Conservation (phyloP, 2,329 filamentous ascomycete species). For the Clonostachys rosea region DNA sequence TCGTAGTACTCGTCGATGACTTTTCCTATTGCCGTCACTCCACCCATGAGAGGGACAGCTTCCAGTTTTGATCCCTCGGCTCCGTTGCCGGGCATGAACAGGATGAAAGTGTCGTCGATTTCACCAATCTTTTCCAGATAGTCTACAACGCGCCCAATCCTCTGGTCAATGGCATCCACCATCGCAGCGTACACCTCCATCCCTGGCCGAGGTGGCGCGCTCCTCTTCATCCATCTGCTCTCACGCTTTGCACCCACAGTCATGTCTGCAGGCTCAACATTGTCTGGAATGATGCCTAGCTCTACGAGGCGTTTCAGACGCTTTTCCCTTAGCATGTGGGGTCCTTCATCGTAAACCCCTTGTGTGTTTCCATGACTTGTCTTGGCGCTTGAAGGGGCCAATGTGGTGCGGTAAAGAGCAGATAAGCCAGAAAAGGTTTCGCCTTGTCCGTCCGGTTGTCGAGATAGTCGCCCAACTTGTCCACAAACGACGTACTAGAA, state of each 20-base stretch:
- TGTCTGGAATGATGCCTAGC: constrained; percentile 39
- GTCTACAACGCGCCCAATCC: constrained; percentile 53
- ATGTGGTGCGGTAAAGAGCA: constrained; percentile 56
- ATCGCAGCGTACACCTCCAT: constrained; percentile 51
- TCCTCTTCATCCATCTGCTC: background rate
- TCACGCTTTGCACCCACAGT: constrained; percentile 7
- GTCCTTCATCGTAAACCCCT: constrained; percentile 56
- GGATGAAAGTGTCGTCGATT: constrained; percentile 58
- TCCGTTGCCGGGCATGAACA: constrained; percentile 61
- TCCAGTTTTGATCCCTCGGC: constrained; percentile 56
- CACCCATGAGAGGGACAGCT: constrained; percentile 18
- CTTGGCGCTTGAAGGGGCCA: constrained; percentile 58
- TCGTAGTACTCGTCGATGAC: constrained; percentile 53
- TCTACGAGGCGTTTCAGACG: constrained; percentile 49
- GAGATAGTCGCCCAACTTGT: constrained; percentile 35
- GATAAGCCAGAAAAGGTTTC: constrained; percentile 15
- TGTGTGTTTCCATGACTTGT: constrained; percentile 50
- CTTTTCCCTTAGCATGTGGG: no score
- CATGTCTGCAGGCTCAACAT: background rate
- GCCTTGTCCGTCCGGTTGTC: constrained; percentile 15
- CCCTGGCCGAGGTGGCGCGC: background rate
- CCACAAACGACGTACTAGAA: constrained; percentile 34
- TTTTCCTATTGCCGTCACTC: constrained; percentile 47
- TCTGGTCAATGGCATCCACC: constrained; percentile 57
- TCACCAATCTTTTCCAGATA: constrained; percentile 51